Base-by-base conservation (phyloP, 352 stramenopile species). In the Albugo laibachii region DNA sequence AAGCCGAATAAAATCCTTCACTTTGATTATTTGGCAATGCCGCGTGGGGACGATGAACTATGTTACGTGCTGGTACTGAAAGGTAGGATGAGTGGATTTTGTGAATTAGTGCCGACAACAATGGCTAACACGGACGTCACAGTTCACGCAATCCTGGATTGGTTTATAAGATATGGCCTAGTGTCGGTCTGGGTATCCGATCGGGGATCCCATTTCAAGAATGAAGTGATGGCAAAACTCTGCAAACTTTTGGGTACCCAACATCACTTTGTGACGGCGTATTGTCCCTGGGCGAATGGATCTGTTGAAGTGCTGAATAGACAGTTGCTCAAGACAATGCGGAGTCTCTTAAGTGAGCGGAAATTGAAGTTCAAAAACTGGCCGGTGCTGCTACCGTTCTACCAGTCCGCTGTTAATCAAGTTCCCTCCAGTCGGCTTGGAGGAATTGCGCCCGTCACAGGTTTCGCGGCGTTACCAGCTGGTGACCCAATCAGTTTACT, bases 1-100 rank as follows among this genome's bases (percentile, higher is more conserved):
- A 61, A 56, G 10, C 60, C 58, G 0, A 69, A 69, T 11, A 52
- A 73, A 24, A 24, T 63, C 1, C 20, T 69, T 0, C 53, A 69
- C 19, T 73, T 73, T 18, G 58, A 65, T n/a, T 73, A 55, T n/a
- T 20, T 69, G 13, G 50, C 44, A 0, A 52, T 67, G 19, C 41
- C 55, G n/a, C n/a, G n/a, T n/a, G n/a, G n/a, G n/a, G n/a, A n/a
- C n/a, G n/a, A n/a, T n/a, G n/a, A n/a, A n/a, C n/a, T n/a, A n/a
- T n/a, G n/a, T n/a, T n/a, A n/a, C n/a, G n/a, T 0, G 21, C 52
- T 16, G 44, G 42, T 73, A 0, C 1, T 66, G 1, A 63, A 65
- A n/a, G 58, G 69, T 21, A 49, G 50, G 2, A 64, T 66, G 53
- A 53, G 41, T 8, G 50, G 55, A 0, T 69, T 58, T 34, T 48